phyloP scores from a whole-genome alignment of 2,329 filamentous ascomycete species.

The Neurospora sp. region DNA sequence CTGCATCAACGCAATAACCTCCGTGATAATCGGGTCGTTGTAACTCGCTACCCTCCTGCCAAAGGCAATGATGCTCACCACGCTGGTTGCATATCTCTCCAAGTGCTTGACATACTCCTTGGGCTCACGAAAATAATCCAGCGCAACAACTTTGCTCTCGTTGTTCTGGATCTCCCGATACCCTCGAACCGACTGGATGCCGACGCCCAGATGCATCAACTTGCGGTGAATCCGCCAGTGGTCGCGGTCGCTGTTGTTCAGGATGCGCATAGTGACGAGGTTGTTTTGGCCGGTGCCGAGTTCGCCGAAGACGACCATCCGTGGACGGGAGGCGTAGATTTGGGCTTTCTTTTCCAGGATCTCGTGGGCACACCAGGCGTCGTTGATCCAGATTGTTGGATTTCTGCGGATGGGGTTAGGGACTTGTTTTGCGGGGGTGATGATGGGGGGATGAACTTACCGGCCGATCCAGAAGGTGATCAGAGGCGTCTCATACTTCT shows the following conservation, averaged over 20 bases:
- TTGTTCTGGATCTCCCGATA: constrained; percentile 47
- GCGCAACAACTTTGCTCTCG: constrained; percentile 46
- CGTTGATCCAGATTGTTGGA: constrained; percentile 38
- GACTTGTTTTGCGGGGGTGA: no score
- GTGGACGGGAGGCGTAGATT: constrained; percentile 41
- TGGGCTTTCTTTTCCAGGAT: constrained; percentile 44
- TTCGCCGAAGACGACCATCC: constrained; percentile 38
- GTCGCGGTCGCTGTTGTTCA: constrained; percentile 28
- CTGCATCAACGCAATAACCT: constrained; percentile 49
- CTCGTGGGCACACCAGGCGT: constrained; percentile 40
- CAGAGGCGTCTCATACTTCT: constrained; percentile 36
- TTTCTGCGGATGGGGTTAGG: constrained; percentile 17
- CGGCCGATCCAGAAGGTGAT: constrained; percentile 49
- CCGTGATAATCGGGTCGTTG: constrained; percentile 47
- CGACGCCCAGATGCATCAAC: constrained; percentile 42
- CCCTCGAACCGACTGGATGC: constrained; percentile 43
- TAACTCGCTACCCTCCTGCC: constrained; percentile 36
- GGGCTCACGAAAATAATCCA: constrained; percentile 33
- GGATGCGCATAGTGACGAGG: constrained; percentile 34
- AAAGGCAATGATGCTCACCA: constrained; percentile 47
- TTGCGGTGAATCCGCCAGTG: constrained; percentile 37
- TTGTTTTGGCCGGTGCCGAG: constrained; percentile 34
- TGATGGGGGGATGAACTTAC: constrained; percentile 15
- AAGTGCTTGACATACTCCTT: constrained; percentile 42
- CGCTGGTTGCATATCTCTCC: constrained; percentile 42